Conservation (phyloP, 495 filamentous ascomycete species). For the Penicillium egyptiacum region DNA sequence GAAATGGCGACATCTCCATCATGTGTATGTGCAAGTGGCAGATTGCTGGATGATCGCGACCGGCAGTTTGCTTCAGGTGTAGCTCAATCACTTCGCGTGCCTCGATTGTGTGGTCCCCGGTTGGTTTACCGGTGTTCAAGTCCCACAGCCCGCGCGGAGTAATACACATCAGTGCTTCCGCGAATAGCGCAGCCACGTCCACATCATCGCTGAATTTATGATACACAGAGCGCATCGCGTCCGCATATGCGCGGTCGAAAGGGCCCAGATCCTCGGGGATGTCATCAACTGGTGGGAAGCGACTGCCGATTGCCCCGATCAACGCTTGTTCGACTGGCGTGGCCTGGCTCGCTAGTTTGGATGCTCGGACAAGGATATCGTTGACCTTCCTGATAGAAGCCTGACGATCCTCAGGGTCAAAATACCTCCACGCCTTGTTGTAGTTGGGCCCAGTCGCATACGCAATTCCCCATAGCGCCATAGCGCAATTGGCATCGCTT, state of each 20-base stretch:
- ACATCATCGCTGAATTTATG: not conserved
- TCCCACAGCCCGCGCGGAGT: slow-evolving; percentile 2
- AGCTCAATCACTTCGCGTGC: not conserved
- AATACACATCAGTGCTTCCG: slow-evolving; percentile 1
- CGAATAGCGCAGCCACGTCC: not conserved
- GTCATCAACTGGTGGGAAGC: not conserved
- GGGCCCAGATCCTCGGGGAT: not conserved
- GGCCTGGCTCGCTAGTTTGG: not conserved
- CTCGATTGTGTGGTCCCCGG: not conserved
- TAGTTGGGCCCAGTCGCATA: slow-evolving; percentile 1
- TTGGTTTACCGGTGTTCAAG: not conserved
- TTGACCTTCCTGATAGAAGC: not conserved
- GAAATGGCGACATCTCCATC: slow-evolving; percentile 6
- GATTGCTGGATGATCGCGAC: not conserved
- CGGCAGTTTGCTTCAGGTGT: not conserved
- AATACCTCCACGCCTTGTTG: slow-evolving; percentile 2
- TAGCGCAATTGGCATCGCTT: slow-evolving; percentile 9
- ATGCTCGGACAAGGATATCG: not conserved
- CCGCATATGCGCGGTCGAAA: not conserved
- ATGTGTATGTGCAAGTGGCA: slow-evolving; percentile 1
- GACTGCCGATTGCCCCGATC: not conserved
- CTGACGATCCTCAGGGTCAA: not conserved
- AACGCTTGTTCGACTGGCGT: slow-evolving; percentile 1
- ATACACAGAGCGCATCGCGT: slow-evolving; percentile 1
- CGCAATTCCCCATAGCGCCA: slow-evolving; percentile 3